Evolutionary conservation across 1,139 yeast genomes (phyloP).

Genomic region (Sugiyamaella neomexicana): DNA sequence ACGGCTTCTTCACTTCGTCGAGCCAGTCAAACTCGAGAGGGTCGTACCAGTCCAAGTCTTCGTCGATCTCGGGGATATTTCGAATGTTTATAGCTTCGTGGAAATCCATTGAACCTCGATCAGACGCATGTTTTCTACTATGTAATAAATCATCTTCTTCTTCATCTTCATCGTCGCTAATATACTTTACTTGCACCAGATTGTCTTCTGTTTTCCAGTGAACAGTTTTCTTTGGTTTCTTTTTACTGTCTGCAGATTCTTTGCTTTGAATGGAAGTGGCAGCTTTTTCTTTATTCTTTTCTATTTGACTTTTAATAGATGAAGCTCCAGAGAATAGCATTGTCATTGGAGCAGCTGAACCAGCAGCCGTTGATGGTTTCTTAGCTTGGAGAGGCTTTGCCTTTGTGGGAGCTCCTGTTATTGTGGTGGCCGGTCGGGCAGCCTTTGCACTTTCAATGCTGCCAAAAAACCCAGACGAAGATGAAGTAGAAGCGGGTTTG

Average conservation of each 20-base stretch:
- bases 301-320: constrained; percentile 24
- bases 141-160: constrained; percentile 9
- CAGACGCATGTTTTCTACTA: constrained; percentile 28
- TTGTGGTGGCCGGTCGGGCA: not conserved
- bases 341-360: constrained; percentile 19
- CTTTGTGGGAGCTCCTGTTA: not conserved
- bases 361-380: not conserved
- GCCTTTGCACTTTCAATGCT: constrained; percentile 11
- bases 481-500: not conserved
- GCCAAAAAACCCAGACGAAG: constrained; percentile 13
- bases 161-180: constrained; percentile 45
- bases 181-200: constrained; percentile 45
- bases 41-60: constrained; percentile 37
- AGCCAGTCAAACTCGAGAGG: constrained; percentile 35
- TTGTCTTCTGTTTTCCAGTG: constrained; percentile 40
- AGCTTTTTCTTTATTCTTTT: constrained; percentile 19
- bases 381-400: constrained; percentile 20
- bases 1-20: constrained; percentile 17
- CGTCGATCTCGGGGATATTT: constrained; percentile 30
- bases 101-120: constrained; percentile 34
- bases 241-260: constrained; percentile 13
- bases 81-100: constrained; percentile 37
- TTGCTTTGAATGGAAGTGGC: constrained; percentile 1
- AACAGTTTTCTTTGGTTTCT: constrained; percentile 35
- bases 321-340: constrained; percentile 23